phyloP scores from a whole-genome alignment of 2,329 filamentous ascomycete genomes.

The Scolecobasidium constrictum region DNA sequence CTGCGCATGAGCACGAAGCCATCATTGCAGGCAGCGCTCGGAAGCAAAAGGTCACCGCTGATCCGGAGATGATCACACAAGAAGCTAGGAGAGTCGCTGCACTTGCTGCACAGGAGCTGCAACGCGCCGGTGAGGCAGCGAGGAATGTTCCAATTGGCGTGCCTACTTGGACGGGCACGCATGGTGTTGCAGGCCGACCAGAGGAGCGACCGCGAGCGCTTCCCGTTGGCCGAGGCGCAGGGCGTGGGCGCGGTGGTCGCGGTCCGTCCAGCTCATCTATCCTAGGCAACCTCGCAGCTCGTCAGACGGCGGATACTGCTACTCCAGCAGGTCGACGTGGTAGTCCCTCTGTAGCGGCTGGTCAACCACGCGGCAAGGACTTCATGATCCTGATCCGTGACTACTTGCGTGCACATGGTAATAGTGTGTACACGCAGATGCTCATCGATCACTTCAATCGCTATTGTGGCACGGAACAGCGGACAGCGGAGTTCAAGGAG shows the following conservation, averaged over 20 bases:
- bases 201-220: constrained; percentile 33
- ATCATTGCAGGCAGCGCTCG: constrained; percentile 55
- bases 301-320: constrained; percentile 8
- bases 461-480: constrained; percentile 57
- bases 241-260: constrained; percentile 15
- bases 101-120: constrained; percentile 65
- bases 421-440: constrained; percentile 70
- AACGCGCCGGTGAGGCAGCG: constrained; percentile 61
- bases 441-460: constrained; percentile 83
- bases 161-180: constrained; percentile 86
- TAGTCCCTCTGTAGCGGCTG: constrained; percentile 8
- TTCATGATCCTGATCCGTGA: constrained; percentile 53
- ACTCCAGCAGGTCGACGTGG: constrained; percentile 5
- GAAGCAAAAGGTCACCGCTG: constrained; percentile 58
- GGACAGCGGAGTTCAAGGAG: constrained; percentile 70
- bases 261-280: constrained; percentile 30
- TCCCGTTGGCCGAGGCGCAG: constrained; percentile 10
- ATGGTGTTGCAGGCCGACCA: constrained; percentile 66
- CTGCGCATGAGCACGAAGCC: constrained; percentile 85
- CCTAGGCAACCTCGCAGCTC: constrained; percentile 25
- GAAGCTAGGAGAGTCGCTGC: constrained; percentile 74
- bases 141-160: constrained; percentile 66
- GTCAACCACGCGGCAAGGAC: constrained; percentile 27
- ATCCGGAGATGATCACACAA: constrained; percentile 65
- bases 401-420: constrained; percentile 69